phyloP scores from a whole-genome alignment of 768 basidiomycete species.

The Porpolomopsis calyptriformis region DNA sequence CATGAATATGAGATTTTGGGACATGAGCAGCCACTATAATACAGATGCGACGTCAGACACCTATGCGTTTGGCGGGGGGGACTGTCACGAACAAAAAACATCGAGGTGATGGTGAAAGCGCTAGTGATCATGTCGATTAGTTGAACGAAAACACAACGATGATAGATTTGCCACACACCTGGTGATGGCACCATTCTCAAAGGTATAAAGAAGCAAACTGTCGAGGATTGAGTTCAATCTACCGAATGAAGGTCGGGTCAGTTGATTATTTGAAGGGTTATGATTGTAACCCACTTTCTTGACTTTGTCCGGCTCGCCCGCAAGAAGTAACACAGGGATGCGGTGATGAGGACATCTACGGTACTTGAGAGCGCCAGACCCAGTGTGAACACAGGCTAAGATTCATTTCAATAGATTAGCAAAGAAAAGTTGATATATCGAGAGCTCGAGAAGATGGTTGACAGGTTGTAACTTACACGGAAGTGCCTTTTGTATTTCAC shows the following conservation, averaged over 20 bases:
- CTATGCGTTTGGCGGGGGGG: not conserved
- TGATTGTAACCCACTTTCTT: not conserved
- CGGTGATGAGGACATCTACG: conserved; percentile 41
- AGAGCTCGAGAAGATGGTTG: conserved; percentile 5
- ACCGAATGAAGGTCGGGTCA: not conserved
- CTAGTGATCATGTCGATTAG: conserved; percentile 12
- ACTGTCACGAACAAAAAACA: conserved; percentile 32
- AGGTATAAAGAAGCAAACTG: conserved; percentile 37
- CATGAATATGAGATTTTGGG: conserved; percentile 41
- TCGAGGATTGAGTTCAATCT: conserved; percentile 41
- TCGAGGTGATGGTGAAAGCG: conserved; percentile 33
- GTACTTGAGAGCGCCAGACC: conserved; percentile 40
- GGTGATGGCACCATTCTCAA: conserved; percentile 44
- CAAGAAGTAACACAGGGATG: conserved; percentile 33
- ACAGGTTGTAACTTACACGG: conserved; percentile 13
- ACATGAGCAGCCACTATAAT: conserved; percentile 37
- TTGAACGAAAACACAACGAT: not conserved
- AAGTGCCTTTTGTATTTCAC: conserved; percentile 11
- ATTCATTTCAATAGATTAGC: not conserved
- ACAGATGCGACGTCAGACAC: not conserved
- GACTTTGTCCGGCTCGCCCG: conserved; percentile 31
- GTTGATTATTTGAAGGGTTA: too few relatives aligned
- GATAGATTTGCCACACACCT: conserved; percentile 20
- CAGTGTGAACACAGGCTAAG: conserved; percentile 40
- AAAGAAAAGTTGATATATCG: not conserved